phyloP scores from a whole-genome alignment of 2,329 filamentous ascomycete species.

The Penicillium polonicum region DNA sequence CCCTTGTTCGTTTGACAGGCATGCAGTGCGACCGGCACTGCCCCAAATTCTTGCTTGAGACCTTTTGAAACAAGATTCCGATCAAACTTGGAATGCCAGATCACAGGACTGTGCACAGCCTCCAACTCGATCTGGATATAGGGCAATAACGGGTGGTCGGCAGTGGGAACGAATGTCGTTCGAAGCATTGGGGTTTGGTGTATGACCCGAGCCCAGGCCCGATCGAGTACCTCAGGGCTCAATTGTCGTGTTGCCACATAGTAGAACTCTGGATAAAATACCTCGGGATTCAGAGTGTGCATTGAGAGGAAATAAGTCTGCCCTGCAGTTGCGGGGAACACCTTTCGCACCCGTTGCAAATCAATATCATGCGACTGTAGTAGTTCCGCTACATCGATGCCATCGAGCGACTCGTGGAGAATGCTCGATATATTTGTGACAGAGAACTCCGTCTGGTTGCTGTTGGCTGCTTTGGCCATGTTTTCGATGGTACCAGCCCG shows the following conservation, averaged over 20 bases:
- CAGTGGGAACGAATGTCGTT: constrained; percentile 62
- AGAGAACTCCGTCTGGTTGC: constrained; percentile 14
- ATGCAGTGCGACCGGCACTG: constrained; percentile 36
- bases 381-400: constrained; percentile 43
- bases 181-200: constrained; percentile 63
- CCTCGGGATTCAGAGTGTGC: constrained; percentile 60
- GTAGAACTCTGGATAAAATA: constrained; percentile 73
- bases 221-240: constrained; percentile 45
- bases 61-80: constrained; percentile 15
- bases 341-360: constrained; percentile 49
- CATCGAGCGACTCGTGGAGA: constrained; percentile 34
- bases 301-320: constrained; percentile 77
- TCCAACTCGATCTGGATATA: constrained; percentile 64
- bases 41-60: constrained; percentile 15
- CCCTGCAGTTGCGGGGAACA: constrained; percentile 71
- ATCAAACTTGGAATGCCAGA: constrained; percentile 23
- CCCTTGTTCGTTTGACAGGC: constrained; percentile 31
- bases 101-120: constrained; percentile 35
- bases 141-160: constrained; percentile 43
- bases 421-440: constrained; percentile 18
- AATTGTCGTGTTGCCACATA: constrained; percentile 53
- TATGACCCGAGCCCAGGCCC: constrained; percentile 63
- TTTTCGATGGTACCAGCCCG: constrained; percentile 62
- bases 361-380: constrained; percentile 45
- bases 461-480: constrained; percentile 53